A percentile compares a stretch with the other conserved stretches of the same genome.
These are phyloP conservation scores for Suhomyces kilbournensis DNA, from an alignment of 805 yeast species.

Conservation along the genomic window DNA sequence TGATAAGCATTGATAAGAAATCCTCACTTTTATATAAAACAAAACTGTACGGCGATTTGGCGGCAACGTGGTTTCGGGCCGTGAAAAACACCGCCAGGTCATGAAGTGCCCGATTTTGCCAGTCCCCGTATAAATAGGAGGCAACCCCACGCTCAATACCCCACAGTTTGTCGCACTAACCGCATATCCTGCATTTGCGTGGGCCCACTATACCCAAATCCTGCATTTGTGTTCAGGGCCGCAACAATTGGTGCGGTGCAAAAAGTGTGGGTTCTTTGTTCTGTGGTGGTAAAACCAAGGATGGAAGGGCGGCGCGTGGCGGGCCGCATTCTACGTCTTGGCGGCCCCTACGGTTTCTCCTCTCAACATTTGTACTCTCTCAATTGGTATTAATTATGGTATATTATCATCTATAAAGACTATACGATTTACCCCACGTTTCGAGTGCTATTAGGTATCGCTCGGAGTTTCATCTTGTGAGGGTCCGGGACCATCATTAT, in stretches of 20 bases:
- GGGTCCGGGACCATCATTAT: background rate
- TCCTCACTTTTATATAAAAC: background rate
- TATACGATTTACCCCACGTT: background rate
- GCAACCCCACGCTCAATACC: background rate
- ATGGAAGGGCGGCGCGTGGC: background rate
- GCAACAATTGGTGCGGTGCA: background rate
- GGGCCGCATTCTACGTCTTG: background rate
- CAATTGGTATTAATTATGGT: background rate
- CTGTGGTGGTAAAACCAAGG: background rate
- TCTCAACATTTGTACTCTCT: background rate
- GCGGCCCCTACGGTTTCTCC: background rate
- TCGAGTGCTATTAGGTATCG: background rate
- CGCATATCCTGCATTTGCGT: background rate
- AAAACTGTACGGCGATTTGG: constrained; percentile 1
- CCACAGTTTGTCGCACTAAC: background rate
- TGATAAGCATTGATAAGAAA: constrained; percentile 15
- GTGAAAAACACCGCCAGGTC: constrained; percentile 1
- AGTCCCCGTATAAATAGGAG: background rate
- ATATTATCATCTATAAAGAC: background rate
- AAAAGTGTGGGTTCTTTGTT: background rate
- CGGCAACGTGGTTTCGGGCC: constrained; percentile 1
- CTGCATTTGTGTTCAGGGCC: background rate
- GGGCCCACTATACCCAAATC: background rate
- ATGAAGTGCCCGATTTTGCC: background rate
- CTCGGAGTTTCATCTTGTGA: background rate